Conservation (phyloP, 345 rosid species). For the Salix caprea region DNA sequence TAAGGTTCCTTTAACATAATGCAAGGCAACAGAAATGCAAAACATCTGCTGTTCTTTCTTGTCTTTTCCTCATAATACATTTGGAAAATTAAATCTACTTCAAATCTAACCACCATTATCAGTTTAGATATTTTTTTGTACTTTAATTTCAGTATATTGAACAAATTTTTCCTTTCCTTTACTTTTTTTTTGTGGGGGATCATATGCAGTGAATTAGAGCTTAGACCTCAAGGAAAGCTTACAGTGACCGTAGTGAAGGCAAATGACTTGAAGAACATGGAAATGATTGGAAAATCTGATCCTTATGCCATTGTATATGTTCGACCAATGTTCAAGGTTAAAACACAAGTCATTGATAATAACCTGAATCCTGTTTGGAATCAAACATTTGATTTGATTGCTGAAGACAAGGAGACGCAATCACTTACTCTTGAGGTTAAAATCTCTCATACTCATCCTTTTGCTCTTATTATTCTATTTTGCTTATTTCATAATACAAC, state of each 20-base stretch:
- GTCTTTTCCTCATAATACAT: too few relatives aligned
- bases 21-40: too few relatives aligned
- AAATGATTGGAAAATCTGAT: constrained; percentile 97
- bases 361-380: constrained; percentile 95
- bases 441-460: constrained; percentile 5
- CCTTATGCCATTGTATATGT: constrained; percentile 74
- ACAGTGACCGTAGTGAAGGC: constrained; percentile 66
- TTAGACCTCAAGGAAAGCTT: constrained; percentile 91
- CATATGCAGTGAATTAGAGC: constrained; percentile 80
- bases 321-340: constrained; percentile 82
- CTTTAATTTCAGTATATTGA: not conserved
- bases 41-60: too few relatives aligned
- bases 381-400: constrained; percentile 77
- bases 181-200: not conserved
- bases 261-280: constrained; percentile 90
- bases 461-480: not conserved
- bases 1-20: too few relatives aligned
- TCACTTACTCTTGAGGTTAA: constrained; percentile 71
- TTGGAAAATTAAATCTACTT: too few relatives aligned
- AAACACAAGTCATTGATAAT: constrained; percentile 74
- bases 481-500: not conserved
- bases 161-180: not conserved
- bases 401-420: constrained; percentile 98
- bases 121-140: not conserved
- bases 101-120: too few relatives aligned